Percentiles rank a stretch among this genome's conserved stretches.
phyloP scores from a whole-genome alignment of 345 rosid genomes.

The Moringa oleifera region DNA sequence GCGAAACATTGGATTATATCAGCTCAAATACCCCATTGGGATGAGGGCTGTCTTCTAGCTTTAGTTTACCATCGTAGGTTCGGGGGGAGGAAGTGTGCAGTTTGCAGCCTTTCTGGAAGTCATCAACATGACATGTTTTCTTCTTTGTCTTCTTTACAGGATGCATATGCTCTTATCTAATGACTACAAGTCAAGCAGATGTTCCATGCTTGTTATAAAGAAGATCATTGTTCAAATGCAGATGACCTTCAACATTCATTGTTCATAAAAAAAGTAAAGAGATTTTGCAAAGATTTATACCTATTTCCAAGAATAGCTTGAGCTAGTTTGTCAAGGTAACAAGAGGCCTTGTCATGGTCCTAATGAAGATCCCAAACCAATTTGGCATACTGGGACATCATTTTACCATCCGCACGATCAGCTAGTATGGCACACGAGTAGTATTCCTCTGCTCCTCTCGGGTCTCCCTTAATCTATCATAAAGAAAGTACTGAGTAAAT shows the following conservation, averaged over 20 bases:
- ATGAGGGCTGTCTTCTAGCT: too few species aligned
- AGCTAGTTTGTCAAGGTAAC: conserved; percentile 54
- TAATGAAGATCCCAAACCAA: conserved; percentile 55
- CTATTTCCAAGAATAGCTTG: conserved; percentile 58
- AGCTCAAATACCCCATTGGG: too few species aligned
- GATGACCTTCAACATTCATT: not conserved
- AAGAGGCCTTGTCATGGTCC: conserved; percentile 54
- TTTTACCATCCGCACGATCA: conserved; percentile 58
- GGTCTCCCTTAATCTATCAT: conserved; percentile 46
- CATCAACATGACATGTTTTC: too few species aligned
- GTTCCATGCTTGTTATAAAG: too few species aligned
- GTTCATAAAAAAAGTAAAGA: not conserved
- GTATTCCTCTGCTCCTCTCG: conserved; percentile 33
- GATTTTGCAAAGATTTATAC: conserved; percentile 23
- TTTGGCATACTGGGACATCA: conserved; percentile 54
- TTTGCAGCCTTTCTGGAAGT: too few species aligned
- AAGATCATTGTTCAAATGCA: too few species aligned
- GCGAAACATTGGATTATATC: too few species aligned
- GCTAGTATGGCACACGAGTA: conserved; percentile 36
- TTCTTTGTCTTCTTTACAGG: too few species aligned
- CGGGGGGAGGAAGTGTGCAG: too few species aligned
- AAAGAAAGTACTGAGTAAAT: not conserved
- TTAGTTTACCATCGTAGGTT: too few species aligned
- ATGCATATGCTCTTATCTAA: too few species aligned
- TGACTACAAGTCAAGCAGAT: too few species aligned